Evolutionary conservation across 202 grass and related monocot genomes (phyloP).

Genomic region (Miscanthus sacchariflorus): DNA sequence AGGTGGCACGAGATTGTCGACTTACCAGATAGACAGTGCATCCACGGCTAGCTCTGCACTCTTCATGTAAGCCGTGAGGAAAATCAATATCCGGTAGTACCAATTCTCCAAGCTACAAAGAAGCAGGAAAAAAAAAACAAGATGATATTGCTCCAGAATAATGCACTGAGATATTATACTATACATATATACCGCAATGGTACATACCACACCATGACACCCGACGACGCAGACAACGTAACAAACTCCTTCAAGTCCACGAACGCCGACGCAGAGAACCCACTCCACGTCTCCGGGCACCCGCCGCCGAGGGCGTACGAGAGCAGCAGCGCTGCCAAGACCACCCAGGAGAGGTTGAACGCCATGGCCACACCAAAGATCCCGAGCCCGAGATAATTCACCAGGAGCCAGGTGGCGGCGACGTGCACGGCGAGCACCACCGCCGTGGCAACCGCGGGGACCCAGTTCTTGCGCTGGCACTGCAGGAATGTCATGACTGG

Average conservation of each 20-base stretch:
- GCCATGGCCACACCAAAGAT: constrained; percentile 39
- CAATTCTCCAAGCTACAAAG: constrained; percentile 74
- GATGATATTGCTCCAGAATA: too few species aligned
- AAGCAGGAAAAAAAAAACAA: background rate
- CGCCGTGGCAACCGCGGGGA: constrained; percentile 42
- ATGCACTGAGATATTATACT: background rate
- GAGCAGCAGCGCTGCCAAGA: constrained; percentile 36
- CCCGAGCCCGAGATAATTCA: constrained; percentile 49
- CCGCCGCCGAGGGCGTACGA: constrained; percentile 53
- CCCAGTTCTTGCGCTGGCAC: constrained; percentile 78
- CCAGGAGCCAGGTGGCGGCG: constrained; percentile 55
- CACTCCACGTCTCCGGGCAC: constrained; percentile 68
- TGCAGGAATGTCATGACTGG: constrained; percentile 66
- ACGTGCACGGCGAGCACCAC: constrained; percentile 56
- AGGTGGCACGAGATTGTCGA: background rate
- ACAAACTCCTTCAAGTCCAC: constrained; percentile 62
- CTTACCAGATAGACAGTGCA: constrained; percentile 73
- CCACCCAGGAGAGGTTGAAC: constrained; percentile 48
- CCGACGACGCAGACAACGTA: constrained; percentile 60
- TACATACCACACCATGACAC: constrained; percentile 76
- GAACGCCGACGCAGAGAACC: constrained; percentile 65
- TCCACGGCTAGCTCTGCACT: constrained; percentile 68
- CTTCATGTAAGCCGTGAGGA: constrained; percentile 66
- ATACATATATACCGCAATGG: background rate
- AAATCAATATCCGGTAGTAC: constrained; percentile 69